phyloP scores from a whole-genome alignment of 2,329 filamentous ascomycete genomes.

The Clathrospora elynae region DNA sequence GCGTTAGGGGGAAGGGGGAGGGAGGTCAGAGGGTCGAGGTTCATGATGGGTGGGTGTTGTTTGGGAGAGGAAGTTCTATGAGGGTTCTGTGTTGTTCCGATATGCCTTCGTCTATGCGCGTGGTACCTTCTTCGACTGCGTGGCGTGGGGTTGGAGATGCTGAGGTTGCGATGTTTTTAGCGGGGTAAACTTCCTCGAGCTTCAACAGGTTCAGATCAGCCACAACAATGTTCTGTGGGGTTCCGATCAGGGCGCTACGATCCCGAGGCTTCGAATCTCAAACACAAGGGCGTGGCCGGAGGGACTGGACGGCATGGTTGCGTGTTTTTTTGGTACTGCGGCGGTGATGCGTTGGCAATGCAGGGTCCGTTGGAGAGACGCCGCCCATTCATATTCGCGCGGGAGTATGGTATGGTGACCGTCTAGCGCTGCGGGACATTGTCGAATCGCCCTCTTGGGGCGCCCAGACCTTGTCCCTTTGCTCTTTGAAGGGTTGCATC shows the following conservation, averaged over 20 bases:
- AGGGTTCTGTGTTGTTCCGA: too few relatives aligned
- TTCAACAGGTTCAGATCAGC: neutral
- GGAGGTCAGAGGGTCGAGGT: constrained; percentile 73
- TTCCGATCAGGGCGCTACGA: constrained; percentile 11
- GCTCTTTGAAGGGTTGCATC: too few relatives aligned
- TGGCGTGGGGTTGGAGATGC: too few relatives aligned
- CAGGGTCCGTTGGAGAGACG: constrained; percentile 21
- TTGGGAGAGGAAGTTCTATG: too few relatives aligned
- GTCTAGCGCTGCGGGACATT: constrained; percentile 23
- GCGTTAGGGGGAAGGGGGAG: constrained; percentile 71
- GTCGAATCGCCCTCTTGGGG: constrained; percentile 24
- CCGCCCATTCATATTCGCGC: constrained; percentile 22
- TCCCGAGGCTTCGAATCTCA: constrained; percentile 30
- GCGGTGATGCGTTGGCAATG: constrained; percentile 46
- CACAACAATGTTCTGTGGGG: neutral
- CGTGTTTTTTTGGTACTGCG: constrained; percentile 25
- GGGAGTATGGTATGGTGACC: constrained; percentile 25
- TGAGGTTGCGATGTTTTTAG: neutral
- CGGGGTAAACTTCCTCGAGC: constrained; percentile 6
- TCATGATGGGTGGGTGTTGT: too few relatives aligned
- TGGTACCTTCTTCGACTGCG: too few relatives aligned
- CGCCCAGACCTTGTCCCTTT: constrained; percentile 10
- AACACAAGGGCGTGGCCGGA: constrained; percentile 33
- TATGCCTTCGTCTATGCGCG: too few relatives aligned
- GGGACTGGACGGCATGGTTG: constrained; percentile 37